These are phyloP conservation scores for Pharnaceum exiguum DNA, from an alignment of 148 eudicot species.

Conservation along the genomic window DNA sequence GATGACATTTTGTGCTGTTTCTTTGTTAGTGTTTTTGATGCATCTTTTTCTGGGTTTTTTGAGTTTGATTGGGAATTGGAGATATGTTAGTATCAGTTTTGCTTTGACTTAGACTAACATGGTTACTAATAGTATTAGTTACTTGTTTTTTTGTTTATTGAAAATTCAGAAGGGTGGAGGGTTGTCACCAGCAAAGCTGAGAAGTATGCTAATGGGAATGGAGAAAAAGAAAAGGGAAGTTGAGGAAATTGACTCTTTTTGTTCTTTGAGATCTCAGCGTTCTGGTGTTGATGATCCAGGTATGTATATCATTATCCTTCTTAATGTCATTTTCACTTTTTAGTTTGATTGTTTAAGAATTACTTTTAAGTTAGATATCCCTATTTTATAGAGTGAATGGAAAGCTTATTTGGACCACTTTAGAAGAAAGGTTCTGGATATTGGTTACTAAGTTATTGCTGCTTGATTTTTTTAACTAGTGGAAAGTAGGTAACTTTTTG, in stretches of 20 bases:
- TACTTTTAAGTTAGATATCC: neutral
- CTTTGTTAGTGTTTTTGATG: neutral
- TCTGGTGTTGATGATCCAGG: conserved; percentile 27
- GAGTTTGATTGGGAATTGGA: too few relatives aligned
- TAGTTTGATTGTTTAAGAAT: neutral
- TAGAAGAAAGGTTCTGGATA: too few relatives aligned
- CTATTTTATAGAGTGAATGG: too few relatives aligned
- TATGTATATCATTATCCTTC: neutral
- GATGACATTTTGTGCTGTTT: too few relatives aligned
- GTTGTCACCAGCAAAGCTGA: conserved; percentile 40
- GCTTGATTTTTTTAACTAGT: too few relatives aligned
- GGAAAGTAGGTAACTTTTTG: too few relatives aligned
- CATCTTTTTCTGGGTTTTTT: neutral
- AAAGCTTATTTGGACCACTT: too few relatives aligned
- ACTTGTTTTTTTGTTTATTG: neutral
- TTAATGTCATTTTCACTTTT: neutral
- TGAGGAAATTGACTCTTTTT: conserved; percentile 36
- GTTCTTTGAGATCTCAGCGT: conserved; percentile 26
- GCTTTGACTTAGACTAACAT: too few relatives aligned
- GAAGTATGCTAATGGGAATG: conserved; percentile 50
- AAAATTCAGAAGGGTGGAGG: conserved; percentile 24
- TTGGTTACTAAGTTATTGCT: too few relatives aligned
- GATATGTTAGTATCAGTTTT: too few relatives aligned
- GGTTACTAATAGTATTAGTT: too few relatives aligned
- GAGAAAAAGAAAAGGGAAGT: conserved; percentile 43